Conservation (phyloP, 2,329 filamentous ascomycete species). For the Macrophomina tecta region DNA sequence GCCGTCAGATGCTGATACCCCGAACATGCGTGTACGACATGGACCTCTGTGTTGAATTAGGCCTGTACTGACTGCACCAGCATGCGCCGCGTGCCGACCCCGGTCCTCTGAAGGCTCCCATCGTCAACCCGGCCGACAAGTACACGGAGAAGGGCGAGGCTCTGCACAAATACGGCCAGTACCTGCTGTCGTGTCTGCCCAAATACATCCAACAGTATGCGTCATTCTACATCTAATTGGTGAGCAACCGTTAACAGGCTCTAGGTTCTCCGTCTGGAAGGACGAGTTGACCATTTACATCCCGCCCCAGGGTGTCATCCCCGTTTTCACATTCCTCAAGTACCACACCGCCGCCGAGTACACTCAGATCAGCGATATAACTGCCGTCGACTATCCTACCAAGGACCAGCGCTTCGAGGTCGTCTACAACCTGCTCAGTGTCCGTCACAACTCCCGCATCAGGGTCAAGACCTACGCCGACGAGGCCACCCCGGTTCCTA, state of each 20-base stretch:
- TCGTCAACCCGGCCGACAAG: constrained; percentile 93
- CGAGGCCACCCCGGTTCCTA: constrained; percentile 91
- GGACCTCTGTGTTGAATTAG: too few species aligned
- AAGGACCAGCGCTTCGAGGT: constrained; percentile 96
- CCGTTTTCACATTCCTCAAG: constrained; percentile 93
- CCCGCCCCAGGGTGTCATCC: constrained; percentile 83
- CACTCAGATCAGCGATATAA: constrained; percentile 91
- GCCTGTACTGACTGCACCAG: constrained; percentile 39
- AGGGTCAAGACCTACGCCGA: constrained; percentile 99
- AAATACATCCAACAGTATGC: constrained; percentile 90
- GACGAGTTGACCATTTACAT: constrained; percentile 97
- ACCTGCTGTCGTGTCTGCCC: constrained; percentile 93
- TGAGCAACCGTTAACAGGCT: constrained; percentile 3
- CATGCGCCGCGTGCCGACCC: constrained; percentile 50
- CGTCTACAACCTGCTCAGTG: constrained; percentile 95
- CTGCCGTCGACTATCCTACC: constrained; percentile 93
- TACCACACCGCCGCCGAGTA: constrained; percentile 97
- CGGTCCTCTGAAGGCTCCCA: constrained; percentile 71
- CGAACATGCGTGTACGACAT: constrained; percentile 52
- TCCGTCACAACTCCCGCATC: constrained; percentile 95
- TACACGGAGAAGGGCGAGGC: constrained; percentile 85
- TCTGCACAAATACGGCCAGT: constrained; percentile 93
- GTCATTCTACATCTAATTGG: not conserved
- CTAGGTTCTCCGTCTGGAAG: constrained; percentile 96
- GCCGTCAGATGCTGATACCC: constrained; percentile 51